Conservation (phyloP, 225 moss, liverwort and hornwort genomes). For the Sphagnum tenellum region DNA sequence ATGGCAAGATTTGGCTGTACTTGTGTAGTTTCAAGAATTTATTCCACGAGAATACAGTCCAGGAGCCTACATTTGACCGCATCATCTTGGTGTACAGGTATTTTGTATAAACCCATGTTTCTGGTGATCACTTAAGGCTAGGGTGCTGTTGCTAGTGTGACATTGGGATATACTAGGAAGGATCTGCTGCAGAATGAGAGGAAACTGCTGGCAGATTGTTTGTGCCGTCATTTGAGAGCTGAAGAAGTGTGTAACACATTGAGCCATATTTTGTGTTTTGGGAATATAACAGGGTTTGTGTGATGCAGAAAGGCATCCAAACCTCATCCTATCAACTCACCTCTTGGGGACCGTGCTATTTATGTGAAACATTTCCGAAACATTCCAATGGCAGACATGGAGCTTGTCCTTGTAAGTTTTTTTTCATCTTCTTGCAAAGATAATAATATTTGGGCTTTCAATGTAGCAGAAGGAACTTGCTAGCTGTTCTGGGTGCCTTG, state of each 20-base stretch:
- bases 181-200: no score
- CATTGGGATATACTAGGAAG: no score
- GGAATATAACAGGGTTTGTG: background rate
- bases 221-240: no score
- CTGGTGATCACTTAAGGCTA: background rate
- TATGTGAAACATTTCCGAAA: conserved; percentile 58
- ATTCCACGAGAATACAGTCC: conserved; percentile 53
- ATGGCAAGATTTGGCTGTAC: background rate
- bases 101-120: background rate
- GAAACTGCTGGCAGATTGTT: no score
- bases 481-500: no score
- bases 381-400: conserved; percentile 67
- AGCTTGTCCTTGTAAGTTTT: conserved; percentile 54
- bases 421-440: background rate
- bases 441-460: no score
- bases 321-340: conserved; percentile 36
- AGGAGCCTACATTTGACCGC: conserved; percentile 64
- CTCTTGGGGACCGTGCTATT: conserved; percentile 49
- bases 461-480: no score
- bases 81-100: conserved; percentile 63
- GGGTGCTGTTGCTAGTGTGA: no score
- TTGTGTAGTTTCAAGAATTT: conserved; percentile 48
- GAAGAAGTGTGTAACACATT: no score
- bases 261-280: no score
- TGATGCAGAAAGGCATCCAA: conserved; percentile 32